These are phyloP conservation scores for Salicornia ramosissima DNA, from an alignment of 148 eudicot species.

Conservation along the genomic window DNA sequence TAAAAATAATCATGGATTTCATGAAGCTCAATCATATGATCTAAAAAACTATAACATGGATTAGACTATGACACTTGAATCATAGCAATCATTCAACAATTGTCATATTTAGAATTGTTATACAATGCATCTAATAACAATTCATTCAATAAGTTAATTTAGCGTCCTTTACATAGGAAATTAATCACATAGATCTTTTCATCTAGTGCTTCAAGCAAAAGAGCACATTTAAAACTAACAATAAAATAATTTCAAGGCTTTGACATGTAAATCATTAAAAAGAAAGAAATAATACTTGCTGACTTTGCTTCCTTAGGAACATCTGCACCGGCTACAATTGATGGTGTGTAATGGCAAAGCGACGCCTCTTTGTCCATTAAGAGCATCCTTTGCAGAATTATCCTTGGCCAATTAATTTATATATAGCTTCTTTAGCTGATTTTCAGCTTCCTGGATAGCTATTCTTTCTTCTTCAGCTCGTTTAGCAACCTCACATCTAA, in stretches of 20 bases:
- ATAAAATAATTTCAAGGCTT: too few species aligned
- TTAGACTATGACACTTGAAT: too few species aligned
- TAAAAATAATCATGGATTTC: too few species aligned
- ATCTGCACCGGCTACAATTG: conserved; percentile 32
- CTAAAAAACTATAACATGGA: too few species aligned
- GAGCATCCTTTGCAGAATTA: conserved; percentile 30
- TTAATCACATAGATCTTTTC: background rate
- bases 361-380: conserved; percentile 19
- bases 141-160: background rate
- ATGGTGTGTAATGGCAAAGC: conserved; percentile 9
- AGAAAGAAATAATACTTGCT: conserved; percentile 34
- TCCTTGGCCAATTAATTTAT: conserved; percentile 40
- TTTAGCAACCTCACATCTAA: conserved; percentile 57
- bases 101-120: background rate
- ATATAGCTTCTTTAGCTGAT: conserved; percentile 66
- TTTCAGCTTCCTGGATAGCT: conserved; percentile 62
- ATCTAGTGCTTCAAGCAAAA: background rate
- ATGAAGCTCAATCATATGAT: too few species aligned
- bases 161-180: background rate
- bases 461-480: conserved; percentile 60
- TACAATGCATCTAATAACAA: background rate
- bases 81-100: too few species aligned
- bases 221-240: too few species aligned
- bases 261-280: background rate
- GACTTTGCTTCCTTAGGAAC: conserved; percentile 28